Conservation (phyloP, 768 basidiomycete genomes). For the Tricholoma flavovirens region DNA sequence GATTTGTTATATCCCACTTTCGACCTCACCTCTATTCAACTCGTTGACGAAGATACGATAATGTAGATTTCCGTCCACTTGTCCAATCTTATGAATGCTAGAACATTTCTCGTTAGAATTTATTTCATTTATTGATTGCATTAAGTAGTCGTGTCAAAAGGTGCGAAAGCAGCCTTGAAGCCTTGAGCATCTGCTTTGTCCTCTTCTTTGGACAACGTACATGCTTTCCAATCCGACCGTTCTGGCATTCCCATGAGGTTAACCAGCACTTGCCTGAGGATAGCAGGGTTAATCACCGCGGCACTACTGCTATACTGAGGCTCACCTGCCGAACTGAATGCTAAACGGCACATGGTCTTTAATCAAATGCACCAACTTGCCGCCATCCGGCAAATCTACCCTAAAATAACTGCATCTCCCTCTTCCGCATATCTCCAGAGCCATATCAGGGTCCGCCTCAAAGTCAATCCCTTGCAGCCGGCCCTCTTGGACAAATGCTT, state of each 20-base stretch:
- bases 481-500: slow-evolving; percentile 70
- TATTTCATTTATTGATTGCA: neutral
- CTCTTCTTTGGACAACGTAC: slow-evolving; percentile 75
- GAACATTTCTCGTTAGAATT: neutral
- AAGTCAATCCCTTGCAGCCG: slow-evolving; percentile 63
- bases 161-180: slow-evolving; percentile 80
- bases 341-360: slow-evolving; percentile 74
- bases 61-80: neutral
- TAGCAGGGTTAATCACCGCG: slow-evolving; percentile 4
- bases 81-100: neutral
- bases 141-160: slow-evolving; percentile 53
- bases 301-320: slow-evolving; percentile 1
- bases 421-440: slow-evolving; percentile 46
- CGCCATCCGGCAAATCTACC: slow-evolving; percentile 84
- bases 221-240: slow-evolving; percentile 89
- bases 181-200: slow-evolving; percentile 77
- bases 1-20: neutral
- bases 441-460: slow-evolving; percentile 62
- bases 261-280: slow-evolving; percentile 71
- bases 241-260: slow-evolving; percentile 70
- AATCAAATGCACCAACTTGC: slow-evolving; percentile 81
- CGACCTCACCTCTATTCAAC: neutral
- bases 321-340: slow-evolving; percentile 91
- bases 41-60: neutral
- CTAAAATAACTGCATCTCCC: slow-evolving; percentile 78